Evolutionary conservation across 176 grass and related monocot species (phyloP), one percentile per base, ranked within the genome.

Genomic region (Thalia dealbata): DNA sequence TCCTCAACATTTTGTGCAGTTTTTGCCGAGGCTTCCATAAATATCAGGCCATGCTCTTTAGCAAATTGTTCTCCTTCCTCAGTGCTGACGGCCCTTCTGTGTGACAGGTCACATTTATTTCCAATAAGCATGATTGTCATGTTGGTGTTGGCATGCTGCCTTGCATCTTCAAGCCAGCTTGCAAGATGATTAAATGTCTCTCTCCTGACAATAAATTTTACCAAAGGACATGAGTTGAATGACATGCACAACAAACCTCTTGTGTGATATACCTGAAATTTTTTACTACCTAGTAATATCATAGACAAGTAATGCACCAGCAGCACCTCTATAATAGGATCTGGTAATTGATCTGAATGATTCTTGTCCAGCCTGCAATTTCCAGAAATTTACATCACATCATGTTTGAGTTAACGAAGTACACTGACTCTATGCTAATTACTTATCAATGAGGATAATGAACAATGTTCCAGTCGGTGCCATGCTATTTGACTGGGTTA

Each of bases 131-230:
- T 88, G 51, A 91, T 86, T n/a, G 82, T 83, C 89, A 91, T 91
- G 68, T 88, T 91, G 28, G 89, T 80, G 38, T 81, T 92, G 0
- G 89, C 83, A 12, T 88, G 89, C n/a, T 92, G 80, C 81, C 86
- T 88, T 58, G 89, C 89, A 69, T 91, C 89, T 64, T 91, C 89
- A 30, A 91, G 78, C 89, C 89, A 88, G 74, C 89, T 91, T 10
- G 80, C 89, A 6, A 91, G 89, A 69, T 91, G 89, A 52, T 91
- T 92, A 51, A 92, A 92, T 25, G 86, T 92, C 83, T 92, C 89
- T 78, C 89, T 88, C 83, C 89, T 91, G 72, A 44, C 0, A 74
- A 16, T 52, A 0, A 8, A 25, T 48, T 38, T 60, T 22, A 71
- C 22, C 12, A 71, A n/a, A 14, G 63, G 14, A 30, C 10, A 32